Percentiles rank a stretch among this genome's conserved stretches.
phyloP scores from a whole-genome alignment of 768 basidiomycete species.

The Boletus vinaceobasis region DNA sequence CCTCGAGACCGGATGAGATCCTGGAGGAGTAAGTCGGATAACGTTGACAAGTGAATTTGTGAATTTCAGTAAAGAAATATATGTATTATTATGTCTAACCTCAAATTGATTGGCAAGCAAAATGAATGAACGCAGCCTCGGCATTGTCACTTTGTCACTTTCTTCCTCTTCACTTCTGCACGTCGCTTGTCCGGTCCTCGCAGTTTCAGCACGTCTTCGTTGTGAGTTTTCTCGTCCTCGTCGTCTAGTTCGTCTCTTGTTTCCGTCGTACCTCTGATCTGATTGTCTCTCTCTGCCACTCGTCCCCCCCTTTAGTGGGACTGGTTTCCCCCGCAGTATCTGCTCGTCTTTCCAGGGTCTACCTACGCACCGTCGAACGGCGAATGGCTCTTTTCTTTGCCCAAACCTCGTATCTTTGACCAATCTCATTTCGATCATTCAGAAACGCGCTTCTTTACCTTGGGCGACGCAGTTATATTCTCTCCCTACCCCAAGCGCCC shows the following conservation, averaged over 20 bases:
- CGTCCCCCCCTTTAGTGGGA: constrained; percentile 8
- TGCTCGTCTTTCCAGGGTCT: constrained; percentile 1
- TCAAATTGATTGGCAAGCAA: constrained; percentile 5
- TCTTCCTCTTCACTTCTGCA: constrained; percentile 2
- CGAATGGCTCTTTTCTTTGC: constrained; percentile 23
- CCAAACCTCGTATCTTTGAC: constrained; percentile 9
- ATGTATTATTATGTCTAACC: not conserved
- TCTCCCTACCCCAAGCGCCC: not conserved
- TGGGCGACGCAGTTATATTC: not conserved
- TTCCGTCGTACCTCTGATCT: not conserved
- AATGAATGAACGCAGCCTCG: not conserved
- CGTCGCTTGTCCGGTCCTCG: constrained; percentile 5
- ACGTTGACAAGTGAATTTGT: not conserved
- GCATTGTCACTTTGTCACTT: not conserved
- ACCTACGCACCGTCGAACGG: constrained; percentile 7
- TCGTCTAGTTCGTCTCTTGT: not conserved
- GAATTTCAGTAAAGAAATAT: not conserved
- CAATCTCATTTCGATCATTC: constrained; percentile 12
- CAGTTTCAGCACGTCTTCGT: constrained; percentile 4
- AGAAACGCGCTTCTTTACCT: constrained; percentile 4
- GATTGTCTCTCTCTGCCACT: not conserved
- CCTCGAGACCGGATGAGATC: too few relatives aligned
- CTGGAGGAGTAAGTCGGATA: too few relatives aligned
- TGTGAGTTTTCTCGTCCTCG: constrained; percentile 5
- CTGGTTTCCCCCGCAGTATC: constrained; percentile 15